These are phyloP conservation scores for Noccaea caerulescens DNA, from an alignment of 345 rosid species.

Conservation along the genomic window DNA sequence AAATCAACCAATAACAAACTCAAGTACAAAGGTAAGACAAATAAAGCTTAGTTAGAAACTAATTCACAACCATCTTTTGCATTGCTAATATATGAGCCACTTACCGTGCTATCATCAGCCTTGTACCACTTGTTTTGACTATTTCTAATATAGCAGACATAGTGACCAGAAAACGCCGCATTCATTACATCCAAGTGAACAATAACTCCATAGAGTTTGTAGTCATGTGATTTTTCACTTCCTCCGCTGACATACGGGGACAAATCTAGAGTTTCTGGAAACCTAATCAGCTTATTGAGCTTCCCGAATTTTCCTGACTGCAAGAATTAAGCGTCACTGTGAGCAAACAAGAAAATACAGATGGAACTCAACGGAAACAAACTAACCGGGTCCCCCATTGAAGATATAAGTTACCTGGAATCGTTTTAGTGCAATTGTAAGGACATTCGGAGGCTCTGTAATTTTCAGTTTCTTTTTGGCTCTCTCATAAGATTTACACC, in stretches of 20 bases:
- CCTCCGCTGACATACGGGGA: slow-evolving; percentile 90
- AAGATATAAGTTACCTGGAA: slow-evolving; percentile 68
- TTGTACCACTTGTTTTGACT: slow-evolving; percentile 88
- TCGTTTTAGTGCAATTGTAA: slow-evolving; percentile 94
- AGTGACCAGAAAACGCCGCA: slow-evolving; percentile 94
- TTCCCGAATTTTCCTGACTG: slow-evolving; percentile 97
- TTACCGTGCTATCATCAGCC: slow-evolving; percentile 89
- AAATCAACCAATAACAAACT: not conserved
- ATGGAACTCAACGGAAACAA: slow-evolving; percentile 25
- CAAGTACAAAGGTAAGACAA: not conserved
- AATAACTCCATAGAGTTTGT: slow-evolving; percentile 91
- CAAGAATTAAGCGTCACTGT: slow-evolving; percentile 37
- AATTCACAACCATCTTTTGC: not conserved
- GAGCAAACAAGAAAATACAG: slow-evolving; percentile 36
- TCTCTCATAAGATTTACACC: slow-evolving; percentile 86
- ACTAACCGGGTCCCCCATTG: not conserved
- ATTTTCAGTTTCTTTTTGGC: slow-evolving; percentile 91
- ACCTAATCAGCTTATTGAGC: slow-evolving; percentile 80
- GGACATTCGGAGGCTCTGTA: slow-evolving; percentile 89
- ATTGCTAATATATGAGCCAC: slow-evolving; percentile 36
- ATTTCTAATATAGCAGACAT: slow-evolving; percentile 84
- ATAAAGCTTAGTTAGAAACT: slow-evolving; percentile 1
- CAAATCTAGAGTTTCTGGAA: slow-evolving; percentile 84
- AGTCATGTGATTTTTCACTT: slow-evolving; percentile 78
- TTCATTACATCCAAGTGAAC: slow-evolving; percentile 96